phyloP scores from a whole-genome alignment of 805 yeast genomes.

The Cyberlindnera americana region DNA sequence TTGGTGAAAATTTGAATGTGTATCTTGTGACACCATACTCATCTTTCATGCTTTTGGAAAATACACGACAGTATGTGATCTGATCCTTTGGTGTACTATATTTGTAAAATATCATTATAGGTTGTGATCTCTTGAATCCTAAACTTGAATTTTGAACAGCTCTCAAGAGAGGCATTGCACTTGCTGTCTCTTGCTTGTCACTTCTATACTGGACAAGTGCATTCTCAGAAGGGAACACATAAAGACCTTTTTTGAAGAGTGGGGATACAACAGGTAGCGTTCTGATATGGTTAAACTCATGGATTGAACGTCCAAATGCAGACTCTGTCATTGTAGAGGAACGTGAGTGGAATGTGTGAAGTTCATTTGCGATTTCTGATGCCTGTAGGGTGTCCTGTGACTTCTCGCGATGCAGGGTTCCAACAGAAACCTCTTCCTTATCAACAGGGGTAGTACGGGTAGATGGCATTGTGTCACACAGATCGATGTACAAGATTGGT shows the following conservation, averaged over 20 bases:
- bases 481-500: too few relatives aligned
- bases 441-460: too few relatives aligned
- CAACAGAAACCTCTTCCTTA: too few relatives aligned
- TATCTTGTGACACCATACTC: constrained; percentile 27
- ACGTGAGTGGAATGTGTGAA: constrained; percentile 9
- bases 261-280: constrained; percentile 32
- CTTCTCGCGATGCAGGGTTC: neutral
- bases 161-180: constrained; percentile 29
- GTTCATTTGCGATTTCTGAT: constrained; percentile 4
- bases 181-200: constrained; percentile 29
- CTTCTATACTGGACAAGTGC: constrained; percentile 28
- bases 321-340: constrained; percentile 23
- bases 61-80: constrained; percentile 33
- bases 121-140: constrained; percentile 28
- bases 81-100: constrained; percentile 23
- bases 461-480: too few relatives aligned
- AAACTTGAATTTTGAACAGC: constrained; percentile 30
- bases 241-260: constrained; percentile 34
- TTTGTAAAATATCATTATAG: constrained; percentile 31
- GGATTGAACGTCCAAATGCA: constrained; percentile 21
- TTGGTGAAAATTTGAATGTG: constrained; percentile 29
- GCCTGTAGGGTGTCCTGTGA: constrained; percentile 2
- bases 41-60: constrained; percentile 20
- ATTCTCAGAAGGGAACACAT: constrained; percentile 35
- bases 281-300: constrained; percentile 27